Base-by-base conservation (phyloP, 768 basidiomycete species). In the Mycena galopus region DNA sequence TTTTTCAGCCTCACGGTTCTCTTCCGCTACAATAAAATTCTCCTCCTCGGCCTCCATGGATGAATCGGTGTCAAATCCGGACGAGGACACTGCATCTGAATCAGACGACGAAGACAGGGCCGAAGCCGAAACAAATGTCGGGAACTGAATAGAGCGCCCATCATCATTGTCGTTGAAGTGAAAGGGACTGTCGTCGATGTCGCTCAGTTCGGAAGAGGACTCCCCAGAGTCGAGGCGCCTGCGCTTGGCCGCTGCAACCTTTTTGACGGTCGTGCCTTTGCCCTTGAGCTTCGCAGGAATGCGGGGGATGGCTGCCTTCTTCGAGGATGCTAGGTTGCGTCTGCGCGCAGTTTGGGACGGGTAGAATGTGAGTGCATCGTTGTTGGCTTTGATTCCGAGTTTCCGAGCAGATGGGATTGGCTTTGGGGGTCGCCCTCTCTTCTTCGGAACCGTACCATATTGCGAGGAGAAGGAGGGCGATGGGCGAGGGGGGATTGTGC, bases 111-210 rank as follows among this genome's bases (percentile, higher is more conserved):
- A 87, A 10, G 89, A 87, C 47, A 89, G 76, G 3, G 83, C 89
- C 33, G 90, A 90, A 25, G 92, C 92, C 32, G 91, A 88, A 30
- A 93, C 84, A 78, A 93, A 93, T 27, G 91, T 93, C 16, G 92
- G 92, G 79, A 91, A 90, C 59, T 81, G 84, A 55, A 76, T 80
- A 6, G 83, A 83, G 14, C 78, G 81, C 21, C 65, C 75, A 64
- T 83, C 83, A 55, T 81, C 80, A 67, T 81, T 79, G 39, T 80
- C 78, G 65, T 79, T 77, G 71, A 77, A 77, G 61, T 79, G 75
- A 39, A 76, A 79, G 68, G 56, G 76, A 56, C 50, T 14, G 23
- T 81, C 77, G 71, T 85, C 82, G 64, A 81, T 76, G 76, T 86
- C 84, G 68, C 81, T 85, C 56, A 82, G 79, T 69, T 82, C 80